These are phyloP conservation scores for Bretschneidera sinensis DNA, from an alignment of 345 rosid species.

Conservation along the genomic window DNA sequence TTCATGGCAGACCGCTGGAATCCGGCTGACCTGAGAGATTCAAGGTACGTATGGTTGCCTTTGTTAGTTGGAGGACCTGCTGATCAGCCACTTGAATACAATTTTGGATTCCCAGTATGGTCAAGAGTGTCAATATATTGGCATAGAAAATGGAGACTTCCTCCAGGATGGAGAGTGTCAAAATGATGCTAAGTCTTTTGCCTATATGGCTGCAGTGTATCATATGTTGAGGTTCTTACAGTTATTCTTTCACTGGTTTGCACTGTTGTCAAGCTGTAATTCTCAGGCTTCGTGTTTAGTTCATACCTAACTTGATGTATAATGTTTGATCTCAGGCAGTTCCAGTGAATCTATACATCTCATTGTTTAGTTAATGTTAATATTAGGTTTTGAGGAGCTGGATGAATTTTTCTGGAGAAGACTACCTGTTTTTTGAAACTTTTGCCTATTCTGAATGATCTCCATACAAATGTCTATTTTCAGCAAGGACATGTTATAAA, in stretches of 20 bases:
- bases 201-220: constrained; percentile 12
- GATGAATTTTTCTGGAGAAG: not conserved
- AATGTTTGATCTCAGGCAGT: not conserved
- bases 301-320: not conserved
- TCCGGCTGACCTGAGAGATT: constrained; percentile 79
- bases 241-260: constrained; percentile 26
- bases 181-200: constrained; percentile 17
- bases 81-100: constrained; percentile 66
- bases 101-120: constrained; percentile 77
- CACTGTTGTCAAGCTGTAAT: not conserved
- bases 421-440: not conserved
- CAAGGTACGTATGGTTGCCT: constrained; percentile 86
- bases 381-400: constrained; percentile 16
- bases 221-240: constrained; percentile 17
- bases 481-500: too few species aligned
- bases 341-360: not conserved
- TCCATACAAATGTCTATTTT: too few species aligned
- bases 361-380: constrained; percentile 10
- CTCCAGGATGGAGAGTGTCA: constrained; percentile 31
- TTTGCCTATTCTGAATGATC: not conserved
- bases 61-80: constrained; percentile 73
- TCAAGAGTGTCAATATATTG: constrained; percentile 87
- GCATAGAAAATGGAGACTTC: constrained; percentile 89
- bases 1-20: constrained; percentile 99
- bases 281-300: not conserved